Evolutionary conservation across 108 stramenopile species (phyloP).

Genomic region (Asterionellopsis glacialis): DNA sequence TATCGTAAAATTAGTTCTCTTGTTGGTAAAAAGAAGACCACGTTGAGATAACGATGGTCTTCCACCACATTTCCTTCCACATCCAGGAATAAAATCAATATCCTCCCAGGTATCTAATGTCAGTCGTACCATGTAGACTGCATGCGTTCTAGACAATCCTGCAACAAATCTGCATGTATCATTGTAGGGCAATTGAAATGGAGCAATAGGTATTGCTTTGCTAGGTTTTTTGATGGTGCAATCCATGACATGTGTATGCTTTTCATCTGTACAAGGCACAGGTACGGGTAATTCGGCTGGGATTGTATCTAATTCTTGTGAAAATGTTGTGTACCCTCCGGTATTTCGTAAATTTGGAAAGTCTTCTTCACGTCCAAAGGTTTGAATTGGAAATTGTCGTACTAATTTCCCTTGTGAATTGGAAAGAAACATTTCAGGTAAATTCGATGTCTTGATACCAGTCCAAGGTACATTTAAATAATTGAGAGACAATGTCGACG

Average conservation of each 20-base stretch:
- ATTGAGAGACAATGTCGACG: neutral
- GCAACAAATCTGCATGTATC: too few relatives aligned
- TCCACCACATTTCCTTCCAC: neutral
- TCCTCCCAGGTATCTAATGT: neutral
- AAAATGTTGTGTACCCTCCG: slow-evolving; percentile 5
- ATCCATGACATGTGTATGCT: too few relatives aligned
- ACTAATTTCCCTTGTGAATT: neutral
- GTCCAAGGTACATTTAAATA: slow-evolving; percentile 12
- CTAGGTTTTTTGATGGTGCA: neutral
- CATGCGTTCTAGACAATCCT: too few relatives aligned
- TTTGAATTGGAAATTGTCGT: neutral
- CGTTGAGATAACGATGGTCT: neutral
- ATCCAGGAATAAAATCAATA: neutral
- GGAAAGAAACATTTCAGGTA: neutral
- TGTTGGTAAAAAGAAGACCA: neutral
- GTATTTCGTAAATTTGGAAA: neutral
- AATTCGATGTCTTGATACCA: neutral
- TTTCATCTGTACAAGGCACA: neutral
- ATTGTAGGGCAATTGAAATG: too few relatives aligned
- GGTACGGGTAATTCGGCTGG: neutral
- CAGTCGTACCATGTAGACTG: neutral
- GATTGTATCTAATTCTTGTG: neutral
- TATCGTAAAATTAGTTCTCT: neutral
- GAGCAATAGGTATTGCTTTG: neutral
- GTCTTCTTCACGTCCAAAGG: neutral